Evolutionary conservation across 2,329 filamentous ascomycete genomes (phyloP).

Genomic region (Coleophoma cylindrospora): DNA sequence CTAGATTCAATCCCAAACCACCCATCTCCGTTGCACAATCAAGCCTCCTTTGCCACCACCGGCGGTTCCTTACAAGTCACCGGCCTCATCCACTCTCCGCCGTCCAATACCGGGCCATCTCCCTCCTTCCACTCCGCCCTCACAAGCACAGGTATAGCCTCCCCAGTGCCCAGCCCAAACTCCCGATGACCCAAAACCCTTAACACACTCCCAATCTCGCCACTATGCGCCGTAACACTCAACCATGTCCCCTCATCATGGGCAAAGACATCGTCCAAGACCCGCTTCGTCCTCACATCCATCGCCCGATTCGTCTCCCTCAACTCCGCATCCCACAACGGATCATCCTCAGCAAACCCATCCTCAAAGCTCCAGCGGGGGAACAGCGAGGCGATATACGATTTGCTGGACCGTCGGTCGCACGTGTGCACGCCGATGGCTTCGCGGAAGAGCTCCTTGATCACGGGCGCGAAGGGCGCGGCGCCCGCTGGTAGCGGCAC

Average conservation of each 20-base stretch:
- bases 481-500: constrained; percentile 43
- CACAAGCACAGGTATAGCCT: constrained; percentile 64
- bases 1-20: neutral
- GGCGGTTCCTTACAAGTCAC: constrained; percentile 40
- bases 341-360: constrained; percentile 54
- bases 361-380: constrained; percentile 53
- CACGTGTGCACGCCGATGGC: constrained; percentile 66
- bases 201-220: constrained; percentile 38
- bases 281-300: constrained; percentile 39
- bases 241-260: constrained; percentile 49
- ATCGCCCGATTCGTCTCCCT: constrained; percentile 43
- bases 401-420: constrained; percentile 52
- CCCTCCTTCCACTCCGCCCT: constrained; percentile 42
- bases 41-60: neutral
- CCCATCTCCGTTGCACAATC: neutral
- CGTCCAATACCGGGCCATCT: constrained; percentile 4
- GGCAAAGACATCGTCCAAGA: constrained; percentile 52
- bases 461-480: constrained; percentile 47
- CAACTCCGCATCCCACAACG: constrained; percentile 38
- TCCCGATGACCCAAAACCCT: constrained; percentile 52
- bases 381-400: constrained; percentile 44
- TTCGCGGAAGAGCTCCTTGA: constrained; percentile 65
- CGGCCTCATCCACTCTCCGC: constrained; percentile 29
- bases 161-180: constrained; percentile 61
- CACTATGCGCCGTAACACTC: constrained; percentile 55